Evolutionary conservation across 73 alveolate genomes (phyloP).

Genomic region (Diophrys appendiculata): DNA sequence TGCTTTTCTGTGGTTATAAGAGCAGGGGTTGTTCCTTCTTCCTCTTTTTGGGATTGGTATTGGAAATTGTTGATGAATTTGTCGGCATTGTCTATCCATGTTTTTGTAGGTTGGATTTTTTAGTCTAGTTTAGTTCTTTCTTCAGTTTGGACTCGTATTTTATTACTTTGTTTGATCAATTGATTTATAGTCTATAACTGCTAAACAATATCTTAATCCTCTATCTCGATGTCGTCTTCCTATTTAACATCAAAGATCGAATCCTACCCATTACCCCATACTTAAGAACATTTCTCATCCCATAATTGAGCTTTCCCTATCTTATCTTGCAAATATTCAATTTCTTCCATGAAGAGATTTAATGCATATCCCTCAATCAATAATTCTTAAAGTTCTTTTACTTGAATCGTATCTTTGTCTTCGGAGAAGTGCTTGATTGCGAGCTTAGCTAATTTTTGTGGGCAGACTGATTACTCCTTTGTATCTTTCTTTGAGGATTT

Average conservation of each 20-base stretch:
- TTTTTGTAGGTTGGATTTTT: no score
- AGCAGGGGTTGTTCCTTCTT: no score
- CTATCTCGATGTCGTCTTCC: constrained; percentile 6
- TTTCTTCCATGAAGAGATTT: not conserved
- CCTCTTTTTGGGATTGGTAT: no score
- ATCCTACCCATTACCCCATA: not conserved
- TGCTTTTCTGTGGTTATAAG: no score
- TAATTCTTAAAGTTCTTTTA: not conserved
- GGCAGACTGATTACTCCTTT: not conserved
- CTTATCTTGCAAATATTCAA: constrained; percentile 2
- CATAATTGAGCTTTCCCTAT: not conserved
- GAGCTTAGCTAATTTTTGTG: not conserved
- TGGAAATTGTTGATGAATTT: no score
- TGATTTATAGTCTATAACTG: no score
- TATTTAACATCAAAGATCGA: not conserved
- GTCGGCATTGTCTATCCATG: no score
- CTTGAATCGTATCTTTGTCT: not conserved
- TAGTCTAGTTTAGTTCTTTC: no score
- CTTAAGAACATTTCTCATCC: not conserved
- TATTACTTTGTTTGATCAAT: no score
- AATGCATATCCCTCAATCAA: not conserved
- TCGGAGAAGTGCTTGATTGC: not conserved
- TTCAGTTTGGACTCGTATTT: no score
- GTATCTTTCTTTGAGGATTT: not conserved
- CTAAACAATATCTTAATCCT: no score